Evolutionary conservation across 352 stramenopile genomes (phyloP).

Genomic region (Globisporangium mamillatum): DNA sequence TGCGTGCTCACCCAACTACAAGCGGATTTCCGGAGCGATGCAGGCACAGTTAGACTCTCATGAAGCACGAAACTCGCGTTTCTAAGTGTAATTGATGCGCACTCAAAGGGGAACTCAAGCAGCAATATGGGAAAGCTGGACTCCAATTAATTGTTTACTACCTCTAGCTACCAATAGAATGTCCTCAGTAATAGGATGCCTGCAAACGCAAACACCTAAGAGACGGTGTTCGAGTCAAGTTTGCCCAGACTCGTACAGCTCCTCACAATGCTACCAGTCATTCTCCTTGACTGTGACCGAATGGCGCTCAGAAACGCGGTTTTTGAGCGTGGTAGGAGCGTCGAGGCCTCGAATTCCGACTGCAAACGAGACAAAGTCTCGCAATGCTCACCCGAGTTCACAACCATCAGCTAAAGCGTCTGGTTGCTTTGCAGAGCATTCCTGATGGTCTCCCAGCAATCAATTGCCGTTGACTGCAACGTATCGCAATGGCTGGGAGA

Average conservation of each 20-base stretch:
- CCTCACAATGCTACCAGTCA: not conserved
- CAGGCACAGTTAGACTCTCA: slow-evolving; percentile 8
- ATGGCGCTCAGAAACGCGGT: not conserved
- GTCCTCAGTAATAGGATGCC: not conserved
- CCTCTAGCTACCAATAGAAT: not conserved
- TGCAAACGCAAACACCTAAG: not conserved
- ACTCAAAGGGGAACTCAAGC: not conserved
- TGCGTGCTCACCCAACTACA: slow-evolving; percentile 5
- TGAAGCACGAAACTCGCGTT: slow-evolving; percentile 23
- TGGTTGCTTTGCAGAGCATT: no score
- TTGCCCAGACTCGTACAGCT: not conserved
- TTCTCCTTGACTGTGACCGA: not conserved
- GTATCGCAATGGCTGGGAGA: no score
- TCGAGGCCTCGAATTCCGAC: not conserved
- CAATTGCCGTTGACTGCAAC: no score
- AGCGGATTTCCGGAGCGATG: slow-evolving; percentile 13
- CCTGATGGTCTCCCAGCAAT: no score
- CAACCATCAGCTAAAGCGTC: no score
- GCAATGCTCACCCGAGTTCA: no score
- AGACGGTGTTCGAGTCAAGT: not conserved
- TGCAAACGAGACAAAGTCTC: no score
- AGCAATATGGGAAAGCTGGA: not conserved
- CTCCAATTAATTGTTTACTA: no score
- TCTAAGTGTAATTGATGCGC: slow-evolving; percentile 26
- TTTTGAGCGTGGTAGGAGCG: not conserved